phyloP scores from a whole-genome alignment of 2,329 filamentous ascomycete genomes.

The Coniochaeta pulveracea region DNA sequence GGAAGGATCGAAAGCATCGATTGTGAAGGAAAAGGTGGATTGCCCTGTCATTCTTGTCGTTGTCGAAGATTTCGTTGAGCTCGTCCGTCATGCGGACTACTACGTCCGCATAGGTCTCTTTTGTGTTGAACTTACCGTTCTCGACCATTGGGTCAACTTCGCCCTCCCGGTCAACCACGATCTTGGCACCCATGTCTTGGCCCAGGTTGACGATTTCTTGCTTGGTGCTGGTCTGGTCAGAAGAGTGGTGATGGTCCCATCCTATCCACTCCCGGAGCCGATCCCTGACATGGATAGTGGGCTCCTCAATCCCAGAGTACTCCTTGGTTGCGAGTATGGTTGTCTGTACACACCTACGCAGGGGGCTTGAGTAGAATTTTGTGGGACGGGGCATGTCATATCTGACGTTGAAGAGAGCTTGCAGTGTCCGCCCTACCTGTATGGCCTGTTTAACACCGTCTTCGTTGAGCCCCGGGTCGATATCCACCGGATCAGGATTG shows the following conservation, averaged over 20 bases:
- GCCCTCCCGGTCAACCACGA: neutral
- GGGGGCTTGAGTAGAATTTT: neutral
- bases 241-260: slow-evolving; percentile 1
- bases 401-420: too few relatives aligned
- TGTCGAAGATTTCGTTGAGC: neutral
- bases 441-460: neutral
- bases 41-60: neutral
- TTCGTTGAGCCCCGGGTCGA: neutral
- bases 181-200: neutral
- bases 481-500: neutral
- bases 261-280: neutral
- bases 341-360: neutral
- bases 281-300: neutral
- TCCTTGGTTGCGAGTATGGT: too few relatives aligned
- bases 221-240: neutral
- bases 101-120: neutral
- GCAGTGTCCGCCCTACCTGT: neutral
- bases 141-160: neutral
- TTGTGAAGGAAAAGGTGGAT: slow-evolving; percentile 1
- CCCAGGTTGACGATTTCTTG: neutral
- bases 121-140: neutral
- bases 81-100: neutral
- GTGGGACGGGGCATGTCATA: neutral
- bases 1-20: neutral
- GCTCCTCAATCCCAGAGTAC: too few relatives aligned